A percentile compares a stretch with the other conserved stretches of the same genome.
Evolutionary conservation across 148 eudicot species (phyloP).

Genomic region (Amaranthus hypochondriacus): DNA sequence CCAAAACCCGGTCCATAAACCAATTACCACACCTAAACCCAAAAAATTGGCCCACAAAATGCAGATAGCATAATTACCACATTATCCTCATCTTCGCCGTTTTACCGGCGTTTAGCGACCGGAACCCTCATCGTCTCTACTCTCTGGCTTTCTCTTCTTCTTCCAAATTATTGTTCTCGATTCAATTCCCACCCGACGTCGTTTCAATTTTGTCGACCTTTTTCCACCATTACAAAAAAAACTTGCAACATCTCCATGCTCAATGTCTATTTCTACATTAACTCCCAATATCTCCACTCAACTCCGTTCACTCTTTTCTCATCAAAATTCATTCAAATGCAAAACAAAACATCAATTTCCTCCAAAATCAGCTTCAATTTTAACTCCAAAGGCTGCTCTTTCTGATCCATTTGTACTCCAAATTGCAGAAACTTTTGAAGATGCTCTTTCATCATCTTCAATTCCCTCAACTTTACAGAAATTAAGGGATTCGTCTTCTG

Average conservation of each 20-base stretch:
- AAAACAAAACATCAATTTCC: slow-evolving; percentile 7
- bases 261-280: slow-evolving; percentile 30
- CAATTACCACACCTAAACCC: too few species aligned
- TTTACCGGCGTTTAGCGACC: too few species aligned
- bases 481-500: slow-evolving; percentile 62
- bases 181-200: too few species aligned
- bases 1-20: too few species aligned
- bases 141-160: too few species aligned
- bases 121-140: too few species aligned
- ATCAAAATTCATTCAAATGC: slow-evolving; percentile 13
- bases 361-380: slow-evolving; percentile 21
- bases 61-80: too few species aligned
- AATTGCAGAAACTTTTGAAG: slow-evolving; percentile 92
- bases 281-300: slow-evolving; percentile 12
- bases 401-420: slow-evolving; percentile 92
- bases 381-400: slow-evolving; percentile 37
- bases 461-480: slow-evolving; percentile 55
- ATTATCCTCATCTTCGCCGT: too few species aligned
- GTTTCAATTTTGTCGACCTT: too few species aligned
- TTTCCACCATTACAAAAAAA: too few species aligned
- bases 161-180: too few species aligned
- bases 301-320: slow-evolving; percentile 2
- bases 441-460: slow-evolving; percentile 43
- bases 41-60: too few species aligned
- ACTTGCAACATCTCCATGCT: not conserved